Evolutionary conservation across 2,329 filamentous ascomycete genomes (phyloP).

Genomic region (Penicillium sp.): DNA sequence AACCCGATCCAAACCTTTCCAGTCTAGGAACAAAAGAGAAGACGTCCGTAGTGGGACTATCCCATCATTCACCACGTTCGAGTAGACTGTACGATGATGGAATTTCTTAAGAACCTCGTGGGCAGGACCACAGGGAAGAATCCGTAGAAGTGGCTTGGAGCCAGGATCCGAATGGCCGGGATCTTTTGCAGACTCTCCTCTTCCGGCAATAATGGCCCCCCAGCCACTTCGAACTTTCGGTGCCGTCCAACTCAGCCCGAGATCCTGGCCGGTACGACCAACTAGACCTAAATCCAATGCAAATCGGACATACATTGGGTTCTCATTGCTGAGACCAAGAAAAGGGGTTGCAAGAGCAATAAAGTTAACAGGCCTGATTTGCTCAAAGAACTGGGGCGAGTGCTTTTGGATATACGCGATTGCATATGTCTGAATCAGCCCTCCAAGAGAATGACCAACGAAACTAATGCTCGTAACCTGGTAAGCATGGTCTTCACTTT

Average conservation of each 20-base stretch:
- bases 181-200: slow-evolving; percentile 58
- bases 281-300: slow-evolving; percentile 94
- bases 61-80: slow-evolving; percentile 95
- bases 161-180: slow-evolving; percentile 65
- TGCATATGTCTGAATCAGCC: slow-evolving; percentile 87
- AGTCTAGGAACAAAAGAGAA: slow-evolving; percentile 93
- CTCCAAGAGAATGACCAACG: slow-evolving; percentile 85
- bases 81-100: slow-evolving; percentile 86
- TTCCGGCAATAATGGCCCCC: slow-evolving; percentile 80
- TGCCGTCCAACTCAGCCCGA: slow-evolving; percentile 90
- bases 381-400: slow-evolving; percentile 82
- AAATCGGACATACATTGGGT: slow-evolving; percentile 95
- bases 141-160: slow-evolving; percentile 82
- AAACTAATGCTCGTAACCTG: slow-evolving; percentile 94
- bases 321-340: slow-evolving; percentile 91
- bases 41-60: slow-evolving; percentile 94
- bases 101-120: slow-evolving; percentile 85
- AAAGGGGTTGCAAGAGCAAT: slow-evolving; percentile 84
- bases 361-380: slow-evolving; percentile 86
- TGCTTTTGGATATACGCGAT: slow-evolving; percentile 97
- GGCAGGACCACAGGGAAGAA: slow-evolving; percentile 86
- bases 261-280: slow-evolving; percentile 90
- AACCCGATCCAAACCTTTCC: slow-evolving; percentile 88
- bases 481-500: slow-evolving; percentile 56
- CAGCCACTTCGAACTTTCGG: slow-evolving; percentile 82